These are phyloP conservation scores for Botrytis byssoidea DNA, from an alignment of 2,329 filamentous ascomycete species.

Conservation along the genomic window DNA sequence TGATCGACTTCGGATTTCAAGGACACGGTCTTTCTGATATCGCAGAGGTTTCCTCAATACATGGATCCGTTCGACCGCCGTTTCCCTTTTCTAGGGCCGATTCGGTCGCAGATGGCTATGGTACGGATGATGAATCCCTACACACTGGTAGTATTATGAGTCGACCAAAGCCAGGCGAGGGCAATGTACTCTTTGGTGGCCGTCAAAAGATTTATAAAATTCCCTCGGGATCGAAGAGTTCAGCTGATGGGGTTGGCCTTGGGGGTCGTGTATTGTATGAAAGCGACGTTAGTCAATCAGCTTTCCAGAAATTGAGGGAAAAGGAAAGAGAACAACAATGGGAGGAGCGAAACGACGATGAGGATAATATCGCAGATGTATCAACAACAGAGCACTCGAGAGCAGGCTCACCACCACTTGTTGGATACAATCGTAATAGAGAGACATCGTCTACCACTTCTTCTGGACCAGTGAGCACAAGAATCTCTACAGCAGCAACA, in stretches of 20 bases:
- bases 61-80: slow-evolving; percentile 57
- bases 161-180: slow-evolving; percentile 77
- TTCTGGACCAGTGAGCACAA: slow-evolving; percentile 60
- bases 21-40: slow-evolving; percentile 70
- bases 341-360: slow-evolving; percentile 39
- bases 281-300: slow-evolving; percentile 77
- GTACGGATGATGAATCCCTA: slow-evolving; percentile 63
- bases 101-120: slow-evolving; percentile 63
- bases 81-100: slow-evolving; percentile 59
- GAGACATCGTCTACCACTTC: slow-evolving; percentile 84
- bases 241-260: slow-evolving; percentile 50
- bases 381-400: slow-evolving; percentile 42
- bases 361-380: slow-evolving; percentile 26
- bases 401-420: slow-evolving; percentile 56
- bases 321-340: slow-evolving; percentile 43
- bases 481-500: slow-evolving; percentile 83
- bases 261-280: slow-evolving; percentile 74
- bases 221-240: slow-evolving; percentile 49
- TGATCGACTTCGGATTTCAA: slow-evolving; percentile 61
- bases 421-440: slow-evolving; percentile 69
- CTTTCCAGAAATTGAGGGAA: slow-evolving; percentile 73
- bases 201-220: slow-evolving; percentile 95
- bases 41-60: slow-evolving; percentile 83
- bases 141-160: slow-evolving; percentile 74
- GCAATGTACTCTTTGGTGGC: slow-evolving; percentile 91